Evolutionary conservation across 2,329 filamentous ascomycete genomes (phyloP).

Genomic region (Davidsoniella eucalypti): DNA sequence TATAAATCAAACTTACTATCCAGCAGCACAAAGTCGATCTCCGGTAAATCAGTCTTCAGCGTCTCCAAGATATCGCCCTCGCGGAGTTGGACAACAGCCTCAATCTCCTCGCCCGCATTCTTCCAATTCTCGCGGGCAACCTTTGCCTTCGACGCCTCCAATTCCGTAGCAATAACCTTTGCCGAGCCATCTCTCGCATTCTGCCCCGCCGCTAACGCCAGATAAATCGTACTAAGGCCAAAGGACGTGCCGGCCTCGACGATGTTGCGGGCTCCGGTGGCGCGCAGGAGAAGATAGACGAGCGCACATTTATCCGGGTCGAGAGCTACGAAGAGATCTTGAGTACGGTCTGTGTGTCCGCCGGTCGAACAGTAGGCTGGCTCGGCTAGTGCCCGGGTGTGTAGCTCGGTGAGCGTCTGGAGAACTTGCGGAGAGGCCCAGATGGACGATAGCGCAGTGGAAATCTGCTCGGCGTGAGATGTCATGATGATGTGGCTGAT

Average conservation of each 20-base stretch:
- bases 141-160: conserved; percentile 36
- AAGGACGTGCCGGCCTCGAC: conserved; percentile 47
- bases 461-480: neutral
- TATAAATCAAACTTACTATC: conserved; percentile 32
- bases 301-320: conserved; percentile 41
- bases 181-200: conserved; percentile 18
- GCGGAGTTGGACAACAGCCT: conserved; percentile 35
- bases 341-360: neutral
- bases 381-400: conserved; percentile 15
- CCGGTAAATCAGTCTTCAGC: conserved; percentile 26
- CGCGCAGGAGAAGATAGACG: conserved; percentile 35
- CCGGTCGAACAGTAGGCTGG: conserved; percentile 1
- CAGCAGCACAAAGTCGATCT: conserved; percentile 40
- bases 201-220: conserved; percentile 38
- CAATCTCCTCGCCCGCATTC: conserved; percentile 30
- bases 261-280: conserved; percentile 31
- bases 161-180: conserved; percentile 42
- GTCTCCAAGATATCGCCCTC: conserved; percentile 42
- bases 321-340: conserved; percentile 34
- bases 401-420: conserved; percentile 17
- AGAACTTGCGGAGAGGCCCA: conserved; percentile 15
- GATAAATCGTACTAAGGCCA: conserved; percentile 45
- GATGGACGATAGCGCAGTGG: conserved; percentile 2
- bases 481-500: neutral
- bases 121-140: conserved; percentile 37